Base-by-base conservation (phyloP, 371 early-diverging fungal species). In the Apophysomyces ossiformis region DNA sequence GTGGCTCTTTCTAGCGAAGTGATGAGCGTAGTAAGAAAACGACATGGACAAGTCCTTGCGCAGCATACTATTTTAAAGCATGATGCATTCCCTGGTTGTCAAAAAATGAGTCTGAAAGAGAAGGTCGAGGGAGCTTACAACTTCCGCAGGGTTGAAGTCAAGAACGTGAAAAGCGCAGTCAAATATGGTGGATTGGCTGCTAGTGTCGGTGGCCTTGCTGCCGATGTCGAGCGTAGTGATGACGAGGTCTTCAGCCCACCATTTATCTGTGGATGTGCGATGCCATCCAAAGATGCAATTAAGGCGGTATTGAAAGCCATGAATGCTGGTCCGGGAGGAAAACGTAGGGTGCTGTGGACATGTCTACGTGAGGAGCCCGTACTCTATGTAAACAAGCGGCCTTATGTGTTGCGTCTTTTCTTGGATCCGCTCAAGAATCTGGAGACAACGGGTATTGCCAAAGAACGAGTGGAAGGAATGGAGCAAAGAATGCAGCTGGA, bases 361-460 rank as follows among this genome's bases (percentile, higher is more conserved):
- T 87, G 85, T 45, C 66, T 93, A 38, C 76, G 92, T 9, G 93
- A 93, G 71, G 92, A 93, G 69, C 93, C 93, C 5, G 90, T 91
- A 5, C 62, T 93, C 7, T 93, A 92, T 68, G 81, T 92, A 46
- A 89, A 90, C 69, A 73, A 69, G 5, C 72, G 77, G 21, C 91
- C 91, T 4, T 89, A 85, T 67, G 91, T 90, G 1, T 69, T 90
- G 36, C 81, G 91, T 16, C 50, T 88, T 35, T 87, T 82, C 70
- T 78, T 82, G 36, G 86, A 90, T 50, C 90, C 88, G 4, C 54
- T 87, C 37, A 84, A 86, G 73, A 91, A 89, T 45, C 66, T 87
- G 43, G 90, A 87, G 54, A 84, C 86, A 0, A 89, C 90, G 0
- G 92, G 92, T n/a, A 91, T 91, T 61, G 82, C 84, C 5, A 68